A percentile compares a stretch with the other conserved stretches of the same genome.
phyloP scores from a whole-genome alignment of 805 yeast species.

The Scheffersomyces lignosus region DNA sequence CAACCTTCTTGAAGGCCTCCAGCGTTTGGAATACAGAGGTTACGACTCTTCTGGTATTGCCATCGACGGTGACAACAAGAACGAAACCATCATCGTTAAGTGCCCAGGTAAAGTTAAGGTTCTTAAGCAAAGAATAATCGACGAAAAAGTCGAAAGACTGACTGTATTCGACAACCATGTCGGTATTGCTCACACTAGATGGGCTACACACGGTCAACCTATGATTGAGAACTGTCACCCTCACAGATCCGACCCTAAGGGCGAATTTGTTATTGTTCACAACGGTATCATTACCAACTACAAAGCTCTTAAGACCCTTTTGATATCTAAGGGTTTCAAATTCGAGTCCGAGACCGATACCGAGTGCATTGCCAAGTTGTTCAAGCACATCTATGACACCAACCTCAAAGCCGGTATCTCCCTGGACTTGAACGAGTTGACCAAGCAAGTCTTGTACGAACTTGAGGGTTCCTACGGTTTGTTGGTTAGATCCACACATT shows the following conservation, averaged over 20 bases:
- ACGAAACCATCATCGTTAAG: slow-evolving; percentile 71
- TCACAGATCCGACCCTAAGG: slow-evolving; percentile 79
- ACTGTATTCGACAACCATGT: slow-evolving; percentile 79
- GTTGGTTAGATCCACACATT: slow-evolving; percentile 86
- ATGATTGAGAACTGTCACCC: slow-evolving; percentile 89
- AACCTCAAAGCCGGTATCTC: slow-evolving; percentile 70
- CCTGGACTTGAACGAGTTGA: slow-evolving; percentile 85
- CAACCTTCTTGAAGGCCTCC: slow-evolving; percentile 81
- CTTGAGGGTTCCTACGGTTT: slow-evolving; percentile 98
- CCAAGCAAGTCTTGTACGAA: slow-evolving; percentile 89
- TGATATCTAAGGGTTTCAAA: slow-evolving; percentile 71
- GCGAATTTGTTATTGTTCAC: slow-evolving; percentile 91
- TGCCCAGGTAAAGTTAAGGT: slow-evolving; percentile 90
- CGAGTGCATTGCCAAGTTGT: slow-evolving; percentile 94
- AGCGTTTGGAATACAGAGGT: slow-evolving; percentile 93
- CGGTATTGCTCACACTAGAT: slow-evolving; percentile 98
- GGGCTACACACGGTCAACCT: slow-evolving; percentile 99
- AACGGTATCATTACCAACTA: slow-evolving; percentile 98
- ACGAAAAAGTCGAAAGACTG: slow-evolving; percentile 52
- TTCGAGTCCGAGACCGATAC: slow-evolving; percentile 96
- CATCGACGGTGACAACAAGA: slow-evolving; percentile 81
- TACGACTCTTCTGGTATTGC: slow-evolving; percentile 98
- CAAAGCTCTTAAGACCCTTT: slow-evolving; percentile 83
- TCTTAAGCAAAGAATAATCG: slow-evolving; percentile 64
- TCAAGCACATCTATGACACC: slow-evolving; percentile 85